phyloP scores from a whole-genome alignment of 2,329 filamentous ascomycete species.

The Colletotrichum lini region DNA sequence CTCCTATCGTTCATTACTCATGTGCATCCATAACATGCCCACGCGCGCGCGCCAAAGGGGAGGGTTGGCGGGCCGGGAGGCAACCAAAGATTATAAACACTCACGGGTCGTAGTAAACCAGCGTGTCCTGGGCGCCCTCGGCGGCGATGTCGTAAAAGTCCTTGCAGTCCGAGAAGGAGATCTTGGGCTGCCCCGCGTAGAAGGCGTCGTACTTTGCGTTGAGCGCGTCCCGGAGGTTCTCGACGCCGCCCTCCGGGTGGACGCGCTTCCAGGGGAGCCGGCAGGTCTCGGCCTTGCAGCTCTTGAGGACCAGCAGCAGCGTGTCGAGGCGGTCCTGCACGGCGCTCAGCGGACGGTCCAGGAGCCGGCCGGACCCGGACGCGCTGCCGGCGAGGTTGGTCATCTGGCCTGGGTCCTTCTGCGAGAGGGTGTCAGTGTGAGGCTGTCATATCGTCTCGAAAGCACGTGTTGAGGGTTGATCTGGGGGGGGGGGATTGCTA shows the following conservation, averaged over 20 bases:
- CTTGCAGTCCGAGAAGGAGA: constrained; percentile 68
- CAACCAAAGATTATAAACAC: neutral
- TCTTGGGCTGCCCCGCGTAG: constrained; percentile 64
- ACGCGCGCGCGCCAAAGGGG: no score
- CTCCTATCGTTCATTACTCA: constrained; percentile 20
- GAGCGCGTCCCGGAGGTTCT: constrained; percentile 66
- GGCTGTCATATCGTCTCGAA: no score
- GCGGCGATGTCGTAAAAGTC: constrained; percentile 68
- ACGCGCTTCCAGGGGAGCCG: constrained; percentile 69
- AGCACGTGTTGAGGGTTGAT: neutral
- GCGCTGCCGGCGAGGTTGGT: constrained; percentile 56
- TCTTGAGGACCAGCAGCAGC: constrained; percentile 72
- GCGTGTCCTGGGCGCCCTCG: constrained; percentile 64
- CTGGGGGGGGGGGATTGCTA: neutral
- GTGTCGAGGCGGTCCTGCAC: constrained; percentile 69
- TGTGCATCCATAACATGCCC: neutral
- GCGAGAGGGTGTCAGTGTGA: neutral
- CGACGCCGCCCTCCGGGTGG: constrained; percentile 67
- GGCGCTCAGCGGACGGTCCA: constrained; percentile 53
- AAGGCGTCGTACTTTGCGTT: constrained; percentile 63
- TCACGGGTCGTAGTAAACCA: constrained; percentile 34
- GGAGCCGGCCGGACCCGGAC: constrained; percentile 43
- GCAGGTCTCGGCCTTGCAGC: constrained; percentile 69
- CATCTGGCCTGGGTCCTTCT: constrained; percentile 68
- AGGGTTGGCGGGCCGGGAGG: no score